Evolutionary conservation across 1,139 yeast species (phyloP), one percentile per base, ranked within the genome.

Genomic region (Debaryomyces singareniensis): DNA sequence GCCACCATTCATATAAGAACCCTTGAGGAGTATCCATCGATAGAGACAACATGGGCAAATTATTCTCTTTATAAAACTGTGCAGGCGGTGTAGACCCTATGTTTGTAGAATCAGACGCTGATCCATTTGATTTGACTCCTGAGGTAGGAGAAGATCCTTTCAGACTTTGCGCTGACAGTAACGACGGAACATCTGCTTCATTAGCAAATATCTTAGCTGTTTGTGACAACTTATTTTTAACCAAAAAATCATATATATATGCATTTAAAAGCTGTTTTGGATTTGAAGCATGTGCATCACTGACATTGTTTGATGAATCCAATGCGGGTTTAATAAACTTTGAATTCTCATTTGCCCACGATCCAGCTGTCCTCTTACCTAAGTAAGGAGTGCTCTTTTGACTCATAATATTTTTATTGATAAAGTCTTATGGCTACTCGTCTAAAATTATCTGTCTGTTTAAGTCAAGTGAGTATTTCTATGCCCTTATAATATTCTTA

Each of bases 1-100:
- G 87, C 96, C 96, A 89, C 96, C 97, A 89, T 51, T 87, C 96
- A 44, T 73, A 78, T 27, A 87, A 60, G 47, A 85, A 87, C 6
- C 96, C 93, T 44, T 81, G 89, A 0, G 95, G 93, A 4, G 94
- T 79, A 49, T 86, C 86, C 74, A 75, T 72, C 15, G 77, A 66
- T 45, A 75, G 67, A 31, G 62, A 60, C 35, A 74, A 53, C 15
- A 61, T 60, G 1, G 81, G 77, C 15, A 75, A 52, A 32, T 68
- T 70, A 36, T 61, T 51, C 5, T 59, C 65, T 33, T 56, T 57
- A 26, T 45, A 49, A 30, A 51, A 41, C 32, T 53, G 61, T 5
- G 32, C 12, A 5, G 13, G 13, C 10, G 10, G 13, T n/a, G 22
- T 12, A 20, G 35, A 20, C 16, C 25, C 29, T 22, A 24, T 24